A percentile compares a stretch with the other conserved stretches of the same genome.
Conservation (phyloP, 1,284 basidiomycete species). For the Ceratobasidium papillatum region DNA sequence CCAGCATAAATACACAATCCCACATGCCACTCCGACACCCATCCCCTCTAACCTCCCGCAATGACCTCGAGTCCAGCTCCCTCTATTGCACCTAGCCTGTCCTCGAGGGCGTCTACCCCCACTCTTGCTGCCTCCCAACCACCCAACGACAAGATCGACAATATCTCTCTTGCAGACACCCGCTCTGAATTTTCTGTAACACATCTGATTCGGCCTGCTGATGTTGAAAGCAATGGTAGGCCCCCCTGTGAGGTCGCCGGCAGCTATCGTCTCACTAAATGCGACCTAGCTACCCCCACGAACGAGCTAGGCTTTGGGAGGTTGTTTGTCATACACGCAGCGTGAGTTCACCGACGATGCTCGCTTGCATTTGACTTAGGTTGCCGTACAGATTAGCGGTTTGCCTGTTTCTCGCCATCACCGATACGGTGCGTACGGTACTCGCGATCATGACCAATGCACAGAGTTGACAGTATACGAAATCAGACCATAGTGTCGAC, state of each 20-base stretch:
- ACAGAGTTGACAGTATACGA: conserved; percentile 44
- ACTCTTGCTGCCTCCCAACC: conserved; percentile 21
- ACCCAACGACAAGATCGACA: conserved; percentile 27
- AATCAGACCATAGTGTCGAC: conserved; percentile 78
- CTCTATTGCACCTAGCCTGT: conserved; percentile 3
- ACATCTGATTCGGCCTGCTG: conserved; percentile 9
- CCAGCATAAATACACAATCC: conserved; percentile 33
- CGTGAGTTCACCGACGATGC: conserved; percentile 38
- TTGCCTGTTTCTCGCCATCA: conserved; percentile 73
- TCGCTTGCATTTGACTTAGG: conserved; percentile 28
- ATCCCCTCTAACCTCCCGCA: background rate
- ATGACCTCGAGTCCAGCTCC: conserved; percentile 10
- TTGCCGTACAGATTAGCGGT: conserved; percentile 41
- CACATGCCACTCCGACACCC: conserved; percentile 6
- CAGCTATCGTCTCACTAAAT: background rate
- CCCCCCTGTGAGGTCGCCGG: background rate
- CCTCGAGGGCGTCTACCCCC: conserved; percentile 29
- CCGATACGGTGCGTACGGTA: conserved; percentile 69
- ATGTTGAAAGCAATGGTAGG: conserved; percentile 25
- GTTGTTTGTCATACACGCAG: conserved; percentile 41
- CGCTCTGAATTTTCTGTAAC: background rate
- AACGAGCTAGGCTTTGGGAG: conserved; percentile 23
- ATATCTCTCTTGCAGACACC: background rate
- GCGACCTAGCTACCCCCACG: background rate
- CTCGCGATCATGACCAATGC: conserved; percentile 35